phyloP scores from a whole-genome alignment of 2,329 filamentous ascomycete genomes.

The Fusarium buharicum region DNA sequence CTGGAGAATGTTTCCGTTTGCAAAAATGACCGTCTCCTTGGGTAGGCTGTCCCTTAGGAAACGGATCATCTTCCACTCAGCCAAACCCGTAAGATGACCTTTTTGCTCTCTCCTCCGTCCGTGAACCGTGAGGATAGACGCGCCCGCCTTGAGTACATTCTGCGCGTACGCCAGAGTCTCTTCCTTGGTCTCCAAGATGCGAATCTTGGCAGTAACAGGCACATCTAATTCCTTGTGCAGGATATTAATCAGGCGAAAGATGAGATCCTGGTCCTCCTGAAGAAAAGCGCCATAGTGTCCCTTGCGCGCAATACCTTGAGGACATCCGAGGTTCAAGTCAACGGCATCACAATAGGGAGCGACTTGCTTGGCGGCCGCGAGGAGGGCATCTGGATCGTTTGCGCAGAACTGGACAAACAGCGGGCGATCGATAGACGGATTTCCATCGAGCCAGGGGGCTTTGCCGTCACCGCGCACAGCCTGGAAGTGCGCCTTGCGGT shows the following conservation, averaged over 20 bases:
- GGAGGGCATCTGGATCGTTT: slow-evolving; percentile 82
- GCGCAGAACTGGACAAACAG: slow-evolving; percentile 98
- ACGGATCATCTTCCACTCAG: slow-evolving; percentile 88
- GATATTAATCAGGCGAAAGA: slow-evolving; percentile 84
- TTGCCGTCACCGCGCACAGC: slow-evolving; percentile 58
- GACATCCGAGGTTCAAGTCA: slow-evolving; percentile 94
- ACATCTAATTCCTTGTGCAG: slow-evolving; percentile 81
- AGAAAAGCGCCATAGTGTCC: slow-evolving; percentile 94
- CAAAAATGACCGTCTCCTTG: slow-evolving; percentile 90
- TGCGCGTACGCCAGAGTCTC: slow-evolving; percentile 88
- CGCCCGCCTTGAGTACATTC: slow-evolving; percentile 86
- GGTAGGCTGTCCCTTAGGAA: slow-evolving; percentile 87
- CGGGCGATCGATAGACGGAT: slow-evolving; percentile 83
- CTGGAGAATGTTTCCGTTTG: slow-evolving; percentile 93
- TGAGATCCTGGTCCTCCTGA: slow-evolving; percentile 89
- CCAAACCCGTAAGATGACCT: slow-evolving; percentile 91
- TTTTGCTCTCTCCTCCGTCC: slow-evolving; percentile 91
- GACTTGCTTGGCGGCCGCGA: slow-evolving; percentile 80
- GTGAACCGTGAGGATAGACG: slow-evolving; percentile 93
- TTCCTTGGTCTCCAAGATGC: slow-evolving; percentile 87
- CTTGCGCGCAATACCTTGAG: slow-evolving; percentile 91
- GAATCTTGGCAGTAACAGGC: slow-evolving; percentile 94
- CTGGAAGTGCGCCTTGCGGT: slow-evolving; percentile 85
- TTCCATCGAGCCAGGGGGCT: slow-evolving; percentile 80
- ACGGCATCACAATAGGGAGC: slow-evolving; percentile 93